phyloP scores from a whole-genome alignment of 1,284 basidiomycete species.

The Ustilago shanxiensis region DNA sequence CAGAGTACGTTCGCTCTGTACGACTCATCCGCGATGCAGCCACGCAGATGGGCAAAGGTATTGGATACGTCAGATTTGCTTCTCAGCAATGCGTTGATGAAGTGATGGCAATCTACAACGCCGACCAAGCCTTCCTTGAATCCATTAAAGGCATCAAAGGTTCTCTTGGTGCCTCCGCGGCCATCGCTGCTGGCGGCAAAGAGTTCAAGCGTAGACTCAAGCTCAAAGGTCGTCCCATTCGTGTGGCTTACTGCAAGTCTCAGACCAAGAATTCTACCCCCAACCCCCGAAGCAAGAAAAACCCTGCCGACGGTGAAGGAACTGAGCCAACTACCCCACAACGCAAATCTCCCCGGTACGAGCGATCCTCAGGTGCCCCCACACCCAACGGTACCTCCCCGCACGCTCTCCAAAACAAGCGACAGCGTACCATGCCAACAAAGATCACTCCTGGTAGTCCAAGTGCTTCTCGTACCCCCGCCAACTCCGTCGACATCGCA shows the following conservation, averaged over 20 bases:
- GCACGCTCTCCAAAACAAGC: slow-evolving; percentile 7
- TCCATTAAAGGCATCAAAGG: slow-evolving; percentile 41
- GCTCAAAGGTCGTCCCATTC: slow-evolving; percentile 60
- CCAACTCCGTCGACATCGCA: slow-evolving; percentile 19
- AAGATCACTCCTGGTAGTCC: slow-evolving; percentile 31
- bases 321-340: slow-evolving; percentile 31
- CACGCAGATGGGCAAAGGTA: slow-evolving; percentile 96
- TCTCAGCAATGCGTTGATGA: slow-evolving; percentile 74
- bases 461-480: background rate
- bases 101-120: slow-evolving; percentile 62
- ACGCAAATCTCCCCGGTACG: slow-evolving; percentile 36
- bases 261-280: slow-evolving; percentile 38
- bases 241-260: slow-evolving; percentile 65
- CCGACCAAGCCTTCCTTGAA: slow-evolving; percentile 63
- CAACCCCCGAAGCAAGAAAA: background rate
- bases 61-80: slow-evolving; percentile 90
- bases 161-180: slow-evolving; percentile 39
- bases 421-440: slow-evolving; percentile 6
- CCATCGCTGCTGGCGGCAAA: slow-evolving; percentile 52
- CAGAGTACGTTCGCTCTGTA: slow-evolving; percentile 83
- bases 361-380: slow-evolving; percentile 61
- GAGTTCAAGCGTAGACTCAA: slow-evolving; percentile 65
- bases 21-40: slow-evolving; percentile 90
- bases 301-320: background rate
- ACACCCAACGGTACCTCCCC: slow-evolving; percentile 67